Evolutionary conservation across 1,284 basidiomycete species (phyloP), one percentile per base, ranked within the genome.

Genomic region (Rhodotorula sp.): DNA sequence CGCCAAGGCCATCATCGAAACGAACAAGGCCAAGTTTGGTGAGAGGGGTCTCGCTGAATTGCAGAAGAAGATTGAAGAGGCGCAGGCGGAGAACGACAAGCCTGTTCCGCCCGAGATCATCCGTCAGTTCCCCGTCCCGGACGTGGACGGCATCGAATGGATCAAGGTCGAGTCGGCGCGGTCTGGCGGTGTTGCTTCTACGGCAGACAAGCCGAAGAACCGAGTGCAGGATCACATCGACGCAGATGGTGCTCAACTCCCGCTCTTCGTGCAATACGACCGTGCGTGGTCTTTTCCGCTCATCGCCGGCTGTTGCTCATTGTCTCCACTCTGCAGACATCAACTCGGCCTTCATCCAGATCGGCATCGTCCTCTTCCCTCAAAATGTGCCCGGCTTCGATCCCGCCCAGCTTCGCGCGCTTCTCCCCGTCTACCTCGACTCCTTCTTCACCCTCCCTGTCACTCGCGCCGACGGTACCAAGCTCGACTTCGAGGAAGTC

Each of bases 371-470:
- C 71, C 90, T 89, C 11, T 86, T 89, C 70, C 80, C 80, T 11
- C 69, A 84, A 28, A 84, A 85, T 51, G 80, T 95, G 9, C 89
- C 91, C 0, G 79, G 88, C 67, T 83, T 85, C 46, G 85, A 95
- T 47, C 86, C 89, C 75, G 56, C 56, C 40, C 46, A 73, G 13
- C 65, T 72, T 52, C 62, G 70, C 44, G 50, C 64, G 18, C 68
- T 68, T 76, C 83, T 94, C 54, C 86, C 86, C n/a, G 83, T 90
- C n/a, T 94, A 96, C 79, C 84, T 92, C 44, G 85, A 87, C 34
- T 85, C 92, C 1, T 90, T 99, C 82, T 99, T 98, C 81, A 89
- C 91, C 28, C 84, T 98, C 0, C 93, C 94, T 16, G 85, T 99
- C 57, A 86, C 83, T 60, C 85, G 89, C 50, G 83, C 86, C 28